Evolutionary conservation across 1,284 basidiomycete genomes (phyloP), one percentile per base, ranked within the genome.

Genomic region (Lentinus polychrous): DNA sequence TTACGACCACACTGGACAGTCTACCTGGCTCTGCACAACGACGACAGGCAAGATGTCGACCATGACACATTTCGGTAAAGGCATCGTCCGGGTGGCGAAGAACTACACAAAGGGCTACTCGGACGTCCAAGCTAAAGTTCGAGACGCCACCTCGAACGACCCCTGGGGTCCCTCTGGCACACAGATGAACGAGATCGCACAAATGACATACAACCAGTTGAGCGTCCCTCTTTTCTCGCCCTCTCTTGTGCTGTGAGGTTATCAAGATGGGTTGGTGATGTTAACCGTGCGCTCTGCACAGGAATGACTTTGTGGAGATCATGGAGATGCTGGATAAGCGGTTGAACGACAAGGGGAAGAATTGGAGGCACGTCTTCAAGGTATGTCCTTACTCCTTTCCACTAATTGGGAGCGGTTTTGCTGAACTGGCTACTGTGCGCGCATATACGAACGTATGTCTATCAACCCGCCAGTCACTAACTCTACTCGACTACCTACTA

Each of bases 281-380:
- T 24, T 44, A 20, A 31, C 39, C 23, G n/a, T n/a, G 12, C n/a
- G 42, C 38, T 33, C 45, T 27, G 12, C n/a, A 4, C 58, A 96
- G 93, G 69, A 89, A 85, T 57, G 94, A 99, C 65, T 99, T 99
- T 68, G 92, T 99, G 27, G 96, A 99, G 71, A 94, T 99, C 62
- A 98, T 99, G 94, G 96, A 99, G 74, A 98, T 98, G 91, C 76
- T 99, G 52, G 96, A 99, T 71, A 99, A 99, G 71, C 83, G 96
- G 45, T 71, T 99, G 58, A 99, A 99, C 62, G 96, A 99, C 74
- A 99, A 98, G 74, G 96, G 96, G 36, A 99, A 99, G 82, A 98
- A 99, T 64, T 99, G 96, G 96, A 78, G 95, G 45, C 96, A 99
- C 75, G 96, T 99, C 52, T 99, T 98, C 82, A 99, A 99, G 78